A percentile compares a stretch with the other conserved stretches of the same genome.
These are phyloP conservation scores for Kluyveromyces sp. DNA, from an alignment of 1,139 yeast genomes.

Conservation along the genomic window DNA sequence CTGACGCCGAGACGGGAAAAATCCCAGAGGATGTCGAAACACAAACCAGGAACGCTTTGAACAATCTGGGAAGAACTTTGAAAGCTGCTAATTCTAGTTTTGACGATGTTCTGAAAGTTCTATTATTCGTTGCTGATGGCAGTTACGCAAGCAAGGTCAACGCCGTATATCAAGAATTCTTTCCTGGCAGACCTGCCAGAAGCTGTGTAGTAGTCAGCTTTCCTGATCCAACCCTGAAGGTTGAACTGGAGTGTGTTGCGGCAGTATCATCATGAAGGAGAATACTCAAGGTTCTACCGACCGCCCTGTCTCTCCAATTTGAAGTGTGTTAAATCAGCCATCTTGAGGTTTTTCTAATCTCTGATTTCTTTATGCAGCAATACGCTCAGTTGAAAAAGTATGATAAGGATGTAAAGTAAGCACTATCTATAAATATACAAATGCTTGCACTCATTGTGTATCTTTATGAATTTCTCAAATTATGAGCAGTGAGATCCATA, in stretches of 20 bases:
- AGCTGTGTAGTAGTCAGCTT: constrained; percentile 39
- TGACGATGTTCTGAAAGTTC: constrained; percentile 46
- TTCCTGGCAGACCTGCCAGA: constrained; percentile 48
- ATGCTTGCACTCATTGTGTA: too few relatives aligned
- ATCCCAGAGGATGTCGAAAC: constrained; percentile 38
- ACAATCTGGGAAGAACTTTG: constrained; percentile 40
- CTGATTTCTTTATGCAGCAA: too few relatives aligned
- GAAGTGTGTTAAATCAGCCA: too few relatives aligned
- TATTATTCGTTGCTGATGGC: constrained; percentile 44
- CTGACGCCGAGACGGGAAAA: constrained; percentile 35
- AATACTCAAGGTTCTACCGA: too few relatives aligned
- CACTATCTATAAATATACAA: too few relatives aligned
- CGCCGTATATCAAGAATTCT: constrained; percentile 41
- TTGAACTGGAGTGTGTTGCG: constrained; percentile 36
- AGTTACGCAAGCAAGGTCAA: constrained; percentile 42
- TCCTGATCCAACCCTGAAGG: constrained; percentile 28
- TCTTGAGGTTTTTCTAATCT: too few relatives aligned
- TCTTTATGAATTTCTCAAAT: too few relatives aligned
- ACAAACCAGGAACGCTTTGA: constrained; percentile 42
- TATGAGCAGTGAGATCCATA: too few relatives aligned
- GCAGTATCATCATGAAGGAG: constrained; percentile 18
- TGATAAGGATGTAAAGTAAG: too few relatives aligned
- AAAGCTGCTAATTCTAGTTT: constrained; percentile 44
- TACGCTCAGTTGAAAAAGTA: too few relatives aligned
- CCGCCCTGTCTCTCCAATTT: too few relatives aligned